phyloP scores from a whole-genome alignment of 208 protist species.

The Eutreptiella sp. region DNA sequence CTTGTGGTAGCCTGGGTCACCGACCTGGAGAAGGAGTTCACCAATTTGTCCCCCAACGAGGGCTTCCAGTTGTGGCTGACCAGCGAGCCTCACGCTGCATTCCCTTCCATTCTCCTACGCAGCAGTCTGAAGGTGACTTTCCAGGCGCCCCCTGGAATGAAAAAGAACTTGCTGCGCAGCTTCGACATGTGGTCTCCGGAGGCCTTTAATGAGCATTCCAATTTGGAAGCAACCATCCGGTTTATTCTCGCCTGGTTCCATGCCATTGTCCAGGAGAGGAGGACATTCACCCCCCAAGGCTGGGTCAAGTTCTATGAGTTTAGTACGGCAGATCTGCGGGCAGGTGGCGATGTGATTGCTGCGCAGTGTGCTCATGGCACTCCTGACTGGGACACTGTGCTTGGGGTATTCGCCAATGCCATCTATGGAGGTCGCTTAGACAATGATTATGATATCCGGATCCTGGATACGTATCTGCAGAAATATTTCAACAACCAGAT shows the following conservation, averaged over 20 bases:
- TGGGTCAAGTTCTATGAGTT: slow-evolving; percentile 97
- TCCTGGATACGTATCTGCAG: slow-evolving; percentile 80
- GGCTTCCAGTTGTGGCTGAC: slow-evolving; percentile 92
- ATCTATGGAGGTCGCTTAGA: slow-evolving; percentile 95
- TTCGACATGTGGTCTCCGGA: slow-evolving; percentile 69
- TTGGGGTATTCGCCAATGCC: slow-evolving; percentile 83
- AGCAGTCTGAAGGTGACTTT: slow-evolving; percentile 89
- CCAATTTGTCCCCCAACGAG: slow-evolving; percentile 59
- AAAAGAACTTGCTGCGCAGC: slow-evolving; percentile 87
- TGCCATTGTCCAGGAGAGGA: slow-evolving; percentile 89
- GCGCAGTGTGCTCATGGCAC: slow-evolving; percentile 44
- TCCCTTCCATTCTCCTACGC: slow-evolving; percentile 87
- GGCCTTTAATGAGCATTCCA: slow-evolving; percentile 51
- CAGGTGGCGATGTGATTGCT: slow-evolving; percentile 77
- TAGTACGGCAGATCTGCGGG: slow-evolving; percentile 82
- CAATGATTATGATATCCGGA: slow-evolving; percentile 79
- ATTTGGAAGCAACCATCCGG: slow-evolving; percentile 72
- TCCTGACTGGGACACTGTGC: slow-evolving; percentile 80
- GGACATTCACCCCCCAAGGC: slow-evolving; percentile 92
- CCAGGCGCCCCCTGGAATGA: slow-evolving; percentile 89
- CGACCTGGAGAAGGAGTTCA: slow-evolving; percentile 82
- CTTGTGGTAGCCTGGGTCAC: slow-evolving; percentile 87
- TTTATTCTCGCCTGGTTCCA: slow-evolving; percentile 91
- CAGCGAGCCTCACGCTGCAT: slow-evolving; percentile 83
- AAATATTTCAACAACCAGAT: slow-evolving; percentile 70